Conservation (phyloP, 352 stramenopile species). For the Pythium folliculosum region DNA sequence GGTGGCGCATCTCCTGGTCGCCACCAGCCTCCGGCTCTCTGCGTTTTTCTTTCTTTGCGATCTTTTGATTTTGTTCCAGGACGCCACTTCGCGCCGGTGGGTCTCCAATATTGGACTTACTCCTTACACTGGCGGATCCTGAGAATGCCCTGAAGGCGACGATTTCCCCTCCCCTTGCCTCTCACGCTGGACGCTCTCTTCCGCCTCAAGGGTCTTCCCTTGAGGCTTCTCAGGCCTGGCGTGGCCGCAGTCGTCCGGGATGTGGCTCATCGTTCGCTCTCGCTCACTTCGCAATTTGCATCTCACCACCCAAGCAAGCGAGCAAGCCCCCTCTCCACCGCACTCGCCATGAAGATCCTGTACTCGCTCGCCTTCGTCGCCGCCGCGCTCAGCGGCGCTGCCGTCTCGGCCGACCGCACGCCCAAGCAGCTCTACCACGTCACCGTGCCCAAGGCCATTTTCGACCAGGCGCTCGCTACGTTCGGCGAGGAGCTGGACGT, state of each 20-base stretch:
- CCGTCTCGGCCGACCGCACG: constrained; percentile 17
- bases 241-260: background rate
- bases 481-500: constrained; percentile 26
- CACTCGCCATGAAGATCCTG: constrained; percentile 33
- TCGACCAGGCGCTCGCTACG: constrained; percentile 19
- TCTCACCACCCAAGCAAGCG: background rate
- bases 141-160: too few species aligned
- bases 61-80: too few species aligned
- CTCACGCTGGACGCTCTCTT: too few species aligned
- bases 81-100: too few species aligned
- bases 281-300: constrained; percentile 26
- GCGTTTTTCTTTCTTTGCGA: background rate
- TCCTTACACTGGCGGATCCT: too few species aligned
- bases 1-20: background rate
- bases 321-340: background rate
- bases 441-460: constrained; percentile 30
- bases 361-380: constrained; percentile 22
- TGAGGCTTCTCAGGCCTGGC: background rate
- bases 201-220: too few species aligned
- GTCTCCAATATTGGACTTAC: too few species aligned
- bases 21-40: constrained; percentile 6
- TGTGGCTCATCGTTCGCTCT: background rate
- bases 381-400: constrained; percentile 17
- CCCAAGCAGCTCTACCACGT: constrained; percentile 43
- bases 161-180: too few species aligned